These are phyloP conservation scores for Pluteus cervinus DNA, from an alignment of 768 basidiomycete species.

Conservation along the genomic window DNA sequence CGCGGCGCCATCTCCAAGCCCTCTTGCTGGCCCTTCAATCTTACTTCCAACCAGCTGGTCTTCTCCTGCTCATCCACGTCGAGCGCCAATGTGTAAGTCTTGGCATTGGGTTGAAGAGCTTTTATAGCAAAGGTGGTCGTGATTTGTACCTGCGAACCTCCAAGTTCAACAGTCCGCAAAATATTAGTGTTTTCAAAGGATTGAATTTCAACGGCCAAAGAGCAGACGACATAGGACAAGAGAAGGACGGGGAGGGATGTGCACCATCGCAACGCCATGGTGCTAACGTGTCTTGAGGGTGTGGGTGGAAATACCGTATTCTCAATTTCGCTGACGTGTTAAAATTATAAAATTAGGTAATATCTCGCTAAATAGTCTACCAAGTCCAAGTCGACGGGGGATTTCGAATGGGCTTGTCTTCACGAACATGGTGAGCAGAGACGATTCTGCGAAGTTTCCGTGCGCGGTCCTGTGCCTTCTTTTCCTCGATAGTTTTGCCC, in stretches of 20 bases:
- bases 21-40: constrained; percentile 65
- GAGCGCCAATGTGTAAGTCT: constrained; percentile 64
- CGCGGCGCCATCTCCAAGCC: no score
- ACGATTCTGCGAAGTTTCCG: constrained; percentile 73
- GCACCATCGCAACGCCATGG: constrained; percentile 45
- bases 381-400: constrained; percentile 71
- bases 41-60: constrained; percentile 77
- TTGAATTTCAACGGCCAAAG: constrained; percentile 31
- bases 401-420: constrained; percentile 75
- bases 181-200: constrained; percentile 87
- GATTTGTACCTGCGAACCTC: constrained; percentile 82
- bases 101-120: constrained; percentile 54
- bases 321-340: constrained; percentile 7
- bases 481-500: constrained; percentile 71
- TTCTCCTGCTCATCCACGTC: constrained; percentile 53
- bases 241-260: constrained; percentile 42
- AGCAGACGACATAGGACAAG: constrained; percentile 31
- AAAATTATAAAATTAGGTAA: constrained; percentile 13
- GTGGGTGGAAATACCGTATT: no score
- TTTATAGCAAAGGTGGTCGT: constrained; percentile 85
- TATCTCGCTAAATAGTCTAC: constrained; percentile 45
- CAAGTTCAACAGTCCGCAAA: constrained; percentile 85
- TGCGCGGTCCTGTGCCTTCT: constrained; percentile 53
- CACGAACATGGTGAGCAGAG: constrained; percentile 73
- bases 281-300: constrained; percentile 33